Conservation (phyloP, 208 protist species). For the Tetramitus jugosus region DNA sequence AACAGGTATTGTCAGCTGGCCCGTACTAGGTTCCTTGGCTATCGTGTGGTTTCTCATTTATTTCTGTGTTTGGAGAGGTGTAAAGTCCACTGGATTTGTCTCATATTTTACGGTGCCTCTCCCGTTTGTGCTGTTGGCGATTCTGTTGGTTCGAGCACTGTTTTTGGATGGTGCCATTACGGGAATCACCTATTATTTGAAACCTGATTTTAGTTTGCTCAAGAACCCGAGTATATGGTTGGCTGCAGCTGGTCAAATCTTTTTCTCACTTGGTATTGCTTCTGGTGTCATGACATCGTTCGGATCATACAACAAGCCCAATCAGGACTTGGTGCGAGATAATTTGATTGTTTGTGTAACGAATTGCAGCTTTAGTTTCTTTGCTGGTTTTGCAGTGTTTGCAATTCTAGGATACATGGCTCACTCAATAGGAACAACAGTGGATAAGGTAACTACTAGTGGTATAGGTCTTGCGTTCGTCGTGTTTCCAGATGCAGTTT, state of each 20-base stretch:
- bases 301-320: background rate
- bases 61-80: slow-evolving; percentile 10
- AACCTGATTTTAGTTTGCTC: slow-evolving; percentile 8
- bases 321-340: background rate
- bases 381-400: slow-evolving; percentile 15
- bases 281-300: background rate
- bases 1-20: background rate
- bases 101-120: slow-evolving; percentile 9
- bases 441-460: background rate
- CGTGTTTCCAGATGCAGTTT: background rate
- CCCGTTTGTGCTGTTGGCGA: background rate
- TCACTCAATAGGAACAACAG: background rate
- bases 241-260: slow-evolving; percentile 3
- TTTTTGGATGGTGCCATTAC: background rate
- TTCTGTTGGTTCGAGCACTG: background rate
- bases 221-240: background rate
- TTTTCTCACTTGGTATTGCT: background rate
- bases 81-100: background rate
- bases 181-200: slow-evolving; percentile 3
- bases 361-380: background rate
- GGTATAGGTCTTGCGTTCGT: slow-evolving; percentile 6
- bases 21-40: background rate
- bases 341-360: background rate
- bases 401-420: slow-evolving; percentile 19
- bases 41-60: background rate